Base-by-base conservation (phyloP, 768 basidiomycete species). In the Suillus plorans region DNA sequence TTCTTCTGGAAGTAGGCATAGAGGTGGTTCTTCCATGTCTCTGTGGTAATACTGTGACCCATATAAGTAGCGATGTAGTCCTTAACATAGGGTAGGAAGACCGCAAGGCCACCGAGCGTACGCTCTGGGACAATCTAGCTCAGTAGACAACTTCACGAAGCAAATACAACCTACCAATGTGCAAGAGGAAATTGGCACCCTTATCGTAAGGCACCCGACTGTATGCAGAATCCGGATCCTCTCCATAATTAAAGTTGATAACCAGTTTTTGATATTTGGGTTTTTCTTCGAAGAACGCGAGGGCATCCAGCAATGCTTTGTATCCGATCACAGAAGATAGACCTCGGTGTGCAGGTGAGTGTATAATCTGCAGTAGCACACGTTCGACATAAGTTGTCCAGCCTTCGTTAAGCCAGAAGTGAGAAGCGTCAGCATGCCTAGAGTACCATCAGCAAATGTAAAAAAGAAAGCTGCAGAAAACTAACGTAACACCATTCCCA, bases 321-420 rank as follows among this genome's bases (percentile, higher is more conserved):
- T 73, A 71, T 2, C 85, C 87, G 67, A 82, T 78, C 61, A 84
- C 74, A 73, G 76, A 86, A 50, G 78, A 79, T 69, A 89, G 82
- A 22, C 81, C 84, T 58, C 85, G 79, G 58, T 79, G 80, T 4
- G 80, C 77, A 44, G 81, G 78, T 2, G 83, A 81, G 69, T 85
- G 80, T 10, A 85, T 76, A 37, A 75, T 70, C 41, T 78, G 75
- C 42, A 80, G 78, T 64, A 87, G 74, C 20, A 87, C 70, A n/a
- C 85, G 79, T 73, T 89, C 87, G 28, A 83, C 78, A 71, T 87
- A 88, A 8, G 85, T 86, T 42, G 87, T 88, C 80, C 82, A 86
- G 41, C 85, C 80, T 75, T 85, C 81, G 70, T 84, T 85, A 28
- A 84, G 80, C 80, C 81, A 83, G 69, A 81, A 83, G 69, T 81